Base-by-base conservation (phyloP, 352 stramenopile genomes). In the Salisapilia sapeloensis region DNA sequence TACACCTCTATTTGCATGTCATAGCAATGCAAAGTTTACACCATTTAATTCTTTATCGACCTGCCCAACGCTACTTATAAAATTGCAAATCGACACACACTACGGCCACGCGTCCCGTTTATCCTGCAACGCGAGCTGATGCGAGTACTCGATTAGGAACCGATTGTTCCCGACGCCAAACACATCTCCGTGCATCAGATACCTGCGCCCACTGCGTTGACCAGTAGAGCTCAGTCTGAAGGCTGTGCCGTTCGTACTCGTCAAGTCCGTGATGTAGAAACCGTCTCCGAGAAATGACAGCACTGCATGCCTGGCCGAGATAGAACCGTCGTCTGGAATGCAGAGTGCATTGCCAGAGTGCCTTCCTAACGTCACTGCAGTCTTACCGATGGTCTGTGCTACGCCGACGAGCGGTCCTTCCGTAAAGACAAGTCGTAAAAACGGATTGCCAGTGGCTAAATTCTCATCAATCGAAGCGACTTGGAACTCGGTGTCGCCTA, bases 231-330 rank as follows among this genome's bases (percentile, higher is more conserved):
- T 84, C 24, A 86, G 51, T 2, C 74, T 61, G 8, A 90, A 38
- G 6, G 70, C 74, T 19, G 70, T 86, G 39, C 74, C 74, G 35
- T 90, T 90, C 18, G 74, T 90, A 33, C 70, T 86, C 29, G 64
- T 48, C 18, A 90, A 49, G 32, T 90, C 74, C 11, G 70, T 90
- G 32, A 90, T 64, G 53, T 85, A 90, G 42, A 86, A 90, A 8
- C 64, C 74, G 34, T 79, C 74, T 35, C 53, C 63, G 23, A 79
- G 53, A 40, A 72, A 76, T 42, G 59, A 66, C 40, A 90, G 66
- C 24, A 69, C 57, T 31, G 62, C 67, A 39, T 90, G 74, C 11
- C 58, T 48, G 7, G 66, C 65, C 11, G 74, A 90, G 44, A 86
- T 83, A 12, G 70, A 83, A 43, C 63, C 56, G 47, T 90, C 74